Conservation (phyloP, 106 monocot species). For the Acorus calamus region DNA sequence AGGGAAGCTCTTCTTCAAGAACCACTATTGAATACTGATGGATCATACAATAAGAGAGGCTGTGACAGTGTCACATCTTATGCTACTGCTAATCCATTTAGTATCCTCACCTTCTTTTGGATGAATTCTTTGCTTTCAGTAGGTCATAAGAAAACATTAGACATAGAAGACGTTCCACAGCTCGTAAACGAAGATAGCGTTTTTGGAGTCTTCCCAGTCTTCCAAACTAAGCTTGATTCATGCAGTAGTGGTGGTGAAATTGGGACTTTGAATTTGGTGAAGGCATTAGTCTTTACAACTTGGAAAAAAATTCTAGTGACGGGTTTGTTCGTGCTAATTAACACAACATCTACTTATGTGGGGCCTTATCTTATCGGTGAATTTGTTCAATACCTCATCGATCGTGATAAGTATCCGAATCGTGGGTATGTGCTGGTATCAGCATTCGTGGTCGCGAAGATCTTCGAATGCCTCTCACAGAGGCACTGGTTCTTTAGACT, state of each 20-base stretch:
- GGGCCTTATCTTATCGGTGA: constrained; percentile 79
- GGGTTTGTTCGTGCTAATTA: constrained; percentile 36
- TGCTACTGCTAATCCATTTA: constrained; percentile 45
- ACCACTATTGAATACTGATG: constrained; percentile 46
- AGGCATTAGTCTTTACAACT: constrained; percentile 36
- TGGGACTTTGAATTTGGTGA: constrained; percentile 38
- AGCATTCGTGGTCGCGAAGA: constrained; percentile 60
- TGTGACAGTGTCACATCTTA: constrained; percentile 19
- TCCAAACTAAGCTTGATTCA: constrained; percentile 48
- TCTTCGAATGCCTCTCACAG: constrained; percentile 62
- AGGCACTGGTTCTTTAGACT: constrained; percentile 74
- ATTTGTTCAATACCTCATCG: constrained; percentile 78
- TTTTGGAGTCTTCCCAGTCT: constrained; percentile 32
- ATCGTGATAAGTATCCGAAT: constrained; percentile 23
- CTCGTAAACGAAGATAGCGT: constrained; percentile 47
- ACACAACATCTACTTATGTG: constrained; percentile 47
- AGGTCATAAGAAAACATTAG: constrained; percentile 57
- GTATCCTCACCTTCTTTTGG: constrained; percentile 82
- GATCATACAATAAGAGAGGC: background rate
- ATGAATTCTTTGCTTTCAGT: constrained; percentile 48
- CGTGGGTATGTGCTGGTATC: constrained; percentile 55
- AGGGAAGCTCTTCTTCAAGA: constrained; percentile 19
- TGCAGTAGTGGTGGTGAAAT: constrained; percentile 8
- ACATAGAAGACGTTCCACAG: constrained; percentile 57
- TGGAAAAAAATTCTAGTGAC: constrained; percentile 45